Conservation (phyloP, 352 stramenopile genomes). For the Pythium aphanidermatum region DNA sequence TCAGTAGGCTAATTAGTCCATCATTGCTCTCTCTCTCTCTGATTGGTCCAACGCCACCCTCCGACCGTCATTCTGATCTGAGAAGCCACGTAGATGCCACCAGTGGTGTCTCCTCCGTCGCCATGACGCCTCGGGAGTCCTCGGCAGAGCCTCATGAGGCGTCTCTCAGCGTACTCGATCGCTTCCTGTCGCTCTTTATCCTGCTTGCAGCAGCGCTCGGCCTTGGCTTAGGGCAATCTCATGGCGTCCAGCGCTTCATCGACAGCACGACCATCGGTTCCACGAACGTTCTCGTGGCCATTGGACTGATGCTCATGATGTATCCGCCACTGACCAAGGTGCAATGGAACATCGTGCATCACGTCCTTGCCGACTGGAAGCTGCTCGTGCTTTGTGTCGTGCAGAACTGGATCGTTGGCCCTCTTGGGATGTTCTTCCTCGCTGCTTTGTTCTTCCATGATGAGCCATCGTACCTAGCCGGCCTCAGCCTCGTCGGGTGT, state of each 20-base stretch:
- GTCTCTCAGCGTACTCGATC: conserved; percentile 29
- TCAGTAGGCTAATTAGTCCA: too few species aligned
- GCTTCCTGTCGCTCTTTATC: conserved; percentile 49
- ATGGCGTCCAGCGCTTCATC: conserved; percentile 31
- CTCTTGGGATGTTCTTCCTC: conserved; percentile 50
- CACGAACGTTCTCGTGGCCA: conserved; percentile 48
- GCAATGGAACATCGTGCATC: conserved; percentile 38
- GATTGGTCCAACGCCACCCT: conserved; percentile 6
- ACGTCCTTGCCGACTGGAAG: conserved; percentile 36
- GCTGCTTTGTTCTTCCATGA: conserved; percentile 41
- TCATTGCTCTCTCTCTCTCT: too few species aligned
- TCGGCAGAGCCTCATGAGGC: not conserved
- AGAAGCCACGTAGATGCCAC: not conserved
- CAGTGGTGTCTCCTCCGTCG: too few species aligned
- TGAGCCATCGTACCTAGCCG: conserved; percentile 45
- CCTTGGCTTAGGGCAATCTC: conserved; percentile 29
- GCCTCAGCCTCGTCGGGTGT: conserved; percentile 64
- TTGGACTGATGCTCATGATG: conserved; percentile 57
- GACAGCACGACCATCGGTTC: conserved; percentile 36
- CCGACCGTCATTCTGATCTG: not conserved
- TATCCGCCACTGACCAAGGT: conserved; percentile 54
- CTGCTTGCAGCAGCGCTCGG: conserved; percentile 26
- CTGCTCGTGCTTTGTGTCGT: conserved; percentile 44
- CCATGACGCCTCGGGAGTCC: too few species aligned
- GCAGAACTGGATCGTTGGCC: conserved; percentile 59